Evolutionary conservation across 768 basidiomycete genomes (phyloP), one percentile per base, ranked within the genome.

Genomic region (Suillus subluteus): DNA sequence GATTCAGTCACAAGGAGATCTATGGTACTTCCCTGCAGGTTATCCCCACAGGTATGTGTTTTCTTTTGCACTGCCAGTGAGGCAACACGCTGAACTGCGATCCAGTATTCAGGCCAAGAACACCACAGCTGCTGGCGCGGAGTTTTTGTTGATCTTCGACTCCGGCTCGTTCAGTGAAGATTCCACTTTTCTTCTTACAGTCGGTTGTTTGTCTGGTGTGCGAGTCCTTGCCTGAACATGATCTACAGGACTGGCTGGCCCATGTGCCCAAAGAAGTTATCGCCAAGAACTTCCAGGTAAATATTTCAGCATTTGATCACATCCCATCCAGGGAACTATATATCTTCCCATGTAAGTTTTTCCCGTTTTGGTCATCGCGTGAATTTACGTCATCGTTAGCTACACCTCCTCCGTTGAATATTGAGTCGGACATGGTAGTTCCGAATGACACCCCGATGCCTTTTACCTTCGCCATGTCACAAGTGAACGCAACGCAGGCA

Each of bases 1-100:
- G 18, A 43, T 61, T 61, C 30, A 79, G 67, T 2, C 74, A 9
- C 66, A 76, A 37, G 80, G 80, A 23, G 87, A 88, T 70, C 58
- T 88, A 0, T 88, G 88, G 87, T 88, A 82, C 66, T 87, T 88
- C 74, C 86, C 87, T 2, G 73, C 87, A 3, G 87, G 87, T 12
- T 80, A 76, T 55, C 86, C 88, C 0, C 88, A 89, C 69, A 77
- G 68, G 68, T 69, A 44, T 16, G 55, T 21, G 4, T 44, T 23
- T 7, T 44, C 23, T 7, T 13, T 18, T 35, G 8, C 32, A 16
- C 12, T 21, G n/a, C n/a, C n/a, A n/a, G n/a, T n/a, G 7, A 26
- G 9, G 21, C 30, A 12, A 43, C 3, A 18, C 5, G 30, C 55
- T 62, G 11, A 66, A 43, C 41, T 38, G 30, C 18, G n/a, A 35